phyloP scores from a whole-genome alignment of 208 protist species.

The Angomonas ambiguus region DNA sequence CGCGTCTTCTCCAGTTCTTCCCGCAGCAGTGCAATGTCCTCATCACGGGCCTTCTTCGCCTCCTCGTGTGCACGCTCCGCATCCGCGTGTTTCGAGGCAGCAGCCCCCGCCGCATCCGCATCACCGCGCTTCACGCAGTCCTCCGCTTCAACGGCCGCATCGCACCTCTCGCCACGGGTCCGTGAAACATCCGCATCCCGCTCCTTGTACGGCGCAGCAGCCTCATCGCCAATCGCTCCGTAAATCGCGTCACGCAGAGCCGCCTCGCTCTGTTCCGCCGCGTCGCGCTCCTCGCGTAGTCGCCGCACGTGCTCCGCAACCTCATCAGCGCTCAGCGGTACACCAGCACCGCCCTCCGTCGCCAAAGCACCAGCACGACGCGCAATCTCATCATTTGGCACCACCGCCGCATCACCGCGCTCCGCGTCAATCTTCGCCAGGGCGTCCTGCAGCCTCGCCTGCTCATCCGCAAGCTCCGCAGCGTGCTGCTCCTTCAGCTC shows the following conservation, averaged over 20 bases:
- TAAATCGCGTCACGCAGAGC: background rate
- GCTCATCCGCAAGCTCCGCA: background rate
- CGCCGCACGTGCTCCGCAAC: background rate
- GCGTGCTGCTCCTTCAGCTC: background rate
- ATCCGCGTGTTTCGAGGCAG: background rate
- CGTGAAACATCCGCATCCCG: background rate
- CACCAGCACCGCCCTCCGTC: background rate
- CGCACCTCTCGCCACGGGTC: background rate
- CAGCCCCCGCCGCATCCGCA: background rate
- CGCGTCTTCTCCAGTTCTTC: background rate
- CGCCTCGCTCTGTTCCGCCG: background rate
- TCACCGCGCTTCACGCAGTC: background rate
- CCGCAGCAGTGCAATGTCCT: background rate
- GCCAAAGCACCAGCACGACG: background rate
- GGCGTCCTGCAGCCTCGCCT: background rate
- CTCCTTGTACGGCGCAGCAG: background rate
- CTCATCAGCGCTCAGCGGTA: background rate
- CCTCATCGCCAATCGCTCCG: background rate
- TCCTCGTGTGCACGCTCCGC: background rate
- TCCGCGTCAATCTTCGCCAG: background rate
- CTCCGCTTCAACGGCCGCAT: background rate
- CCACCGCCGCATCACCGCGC: background rate
- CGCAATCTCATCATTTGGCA: background rate
- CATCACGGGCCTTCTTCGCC: background rate
- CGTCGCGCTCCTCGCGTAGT: background rate